A percentile compares a stretch with the other conserved stretches of the same genome.
Evolutionary conservation across 2,329 filamentous ascomycete genomes (phyloP).

Genomic region (Fonsecaea erecta): DNA sequence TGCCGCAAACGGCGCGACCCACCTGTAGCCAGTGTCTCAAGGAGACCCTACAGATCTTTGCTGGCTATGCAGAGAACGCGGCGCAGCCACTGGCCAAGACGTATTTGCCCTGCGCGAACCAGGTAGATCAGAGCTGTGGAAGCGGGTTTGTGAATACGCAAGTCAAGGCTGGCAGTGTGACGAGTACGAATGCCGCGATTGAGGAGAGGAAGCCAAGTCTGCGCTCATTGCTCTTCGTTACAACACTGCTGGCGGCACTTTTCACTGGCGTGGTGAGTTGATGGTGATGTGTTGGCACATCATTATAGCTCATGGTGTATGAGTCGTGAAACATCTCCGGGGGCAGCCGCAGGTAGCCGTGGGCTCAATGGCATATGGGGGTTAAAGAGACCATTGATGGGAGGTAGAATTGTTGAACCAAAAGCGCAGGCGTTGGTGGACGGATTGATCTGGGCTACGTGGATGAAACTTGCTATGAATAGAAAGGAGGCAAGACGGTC

Average conservation of each 20-base stretch:
- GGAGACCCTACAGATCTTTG: constrained; percentile 81
- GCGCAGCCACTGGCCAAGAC: constrained; percentile 69
- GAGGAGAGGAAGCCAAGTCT: neutral
- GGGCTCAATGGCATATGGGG: too few species aligned
- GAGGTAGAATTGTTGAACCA: too few species aligned
- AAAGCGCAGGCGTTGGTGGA: too few species aligned
- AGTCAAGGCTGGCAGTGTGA: constrained; percentile 40
- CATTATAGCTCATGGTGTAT: too few species aligned
- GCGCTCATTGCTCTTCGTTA: neutral
- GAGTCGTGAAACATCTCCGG: too few species aligned
- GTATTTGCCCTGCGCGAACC: constrained; percentile 72
- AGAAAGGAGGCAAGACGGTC: too few species aligned
- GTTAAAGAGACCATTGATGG: too few species aligned
- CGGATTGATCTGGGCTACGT: too few species aligned
- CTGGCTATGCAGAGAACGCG: constrained; percentile 68
- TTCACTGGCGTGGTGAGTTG: neutral
- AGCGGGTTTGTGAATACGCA: constrained; percentile 58
- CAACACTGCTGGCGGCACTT: neutral
- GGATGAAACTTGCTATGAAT: too few species aligned
- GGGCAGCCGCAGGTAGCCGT: too few species aligned
- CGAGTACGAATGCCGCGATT: constrained; percentile 10
- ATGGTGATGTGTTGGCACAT: neutral
- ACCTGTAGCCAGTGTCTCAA: constrained; percentile 76
- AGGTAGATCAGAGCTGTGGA: constrained; percentile 71
- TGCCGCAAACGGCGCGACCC: constrained; percentile 71